phyloP scores from a whole-genome alignment of 768 basidiomycete genomes.

The Auricularia cornea region DNA sequence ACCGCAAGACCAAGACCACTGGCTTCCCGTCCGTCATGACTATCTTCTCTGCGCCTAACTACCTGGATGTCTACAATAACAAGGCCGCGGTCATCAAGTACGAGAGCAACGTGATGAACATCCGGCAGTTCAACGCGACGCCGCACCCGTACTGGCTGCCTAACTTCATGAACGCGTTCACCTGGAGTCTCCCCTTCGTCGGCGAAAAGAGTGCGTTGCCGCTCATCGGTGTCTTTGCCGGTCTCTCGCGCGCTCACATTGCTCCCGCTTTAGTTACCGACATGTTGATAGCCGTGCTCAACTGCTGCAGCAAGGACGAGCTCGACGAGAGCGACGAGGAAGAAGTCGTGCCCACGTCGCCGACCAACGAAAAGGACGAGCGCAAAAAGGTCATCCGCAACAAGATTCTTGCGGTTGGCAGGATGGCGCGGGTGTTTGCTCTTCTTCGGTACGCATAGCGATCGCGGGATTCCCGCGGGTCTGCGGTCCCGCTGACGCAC shows the following conservation, averaged over 20 bases:
- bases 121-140: slow-evolving; percentile 89
- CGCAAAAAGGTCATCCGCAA: slow-evolving; percentile 91
- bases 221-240: background rate
- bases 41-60: slow-evolving; percentile 98
- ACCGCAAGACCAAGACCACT: slow-evolving; percentile 95
- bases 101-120: slow-evolving; percentile 98
- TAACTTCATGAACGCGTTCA: slow-evolving; percentile 99
- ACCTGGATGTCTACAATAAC: slow-evolving; percentile 98
- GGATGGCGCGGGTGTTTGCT: slow-evolving; percentile 94
- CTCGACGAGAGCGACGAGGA: slow-evolving; percentile 75
- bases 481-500: too few relatives aligned
- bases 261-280: slow-evolving; percentile 66
- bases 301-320: slow-evolving; percentile 94
- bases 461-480: background rate
- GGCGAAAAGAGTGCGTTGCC: slow-evolving; percentile 82
- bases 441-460: slow-evolving; percentile 69
- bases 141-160: slow-evolving; percentile 97
- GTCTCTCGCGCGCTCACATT: background rate
- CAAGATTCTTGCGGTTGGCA: slow-evolving; percentile 96
- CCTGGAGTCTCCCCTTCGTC: slow-evolving; percentile 97
- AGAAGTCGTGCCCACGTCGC: slow-evolving; percentile 24
- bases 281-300: slow-evolving; percentile 94
- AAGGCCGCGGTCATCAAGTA: slow-evolving; percentile 99
- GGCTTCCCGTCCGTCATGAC: slow-evolving; percentile 99
- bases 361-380: slow-evolving; percentile 45